phyloP scores from a whole-genome alignment of 1,284 basidiomycete species.

The Coniferiporia weirii region DNA sequence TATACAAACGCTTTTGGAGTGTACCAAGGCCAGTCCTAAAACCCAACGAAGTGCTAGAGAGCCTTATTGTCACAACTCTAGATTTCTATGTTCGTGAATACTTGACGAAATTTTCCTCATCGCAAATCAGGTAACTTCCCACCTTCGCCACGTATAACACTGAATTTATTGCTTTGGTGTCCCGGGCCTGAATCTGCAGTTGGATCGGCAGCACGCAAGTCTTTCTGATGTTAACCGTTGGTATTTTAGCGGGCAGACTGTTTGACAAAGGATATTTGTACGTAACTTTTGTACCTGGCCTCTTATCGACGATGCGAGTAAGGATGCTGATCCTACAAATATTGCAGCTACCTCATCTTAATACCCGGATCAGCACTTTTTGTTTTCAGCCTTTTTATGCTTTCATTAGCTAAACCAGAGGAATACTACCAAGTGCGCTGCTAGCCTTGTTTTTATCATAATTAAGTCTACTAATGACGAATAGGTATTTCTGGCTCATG shows the following conservation, averaged over 20 bases:
- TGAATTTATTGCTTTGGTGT: neutral
- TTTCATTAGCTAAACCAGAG: slow-evolving; percentile 35
- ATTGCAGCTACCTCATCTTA: neutral
- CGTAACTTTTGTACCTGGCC: neutral
- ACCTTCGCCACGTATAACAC: neutral
- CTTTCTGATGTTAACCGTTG: neutral
- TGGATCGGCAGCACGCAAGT: slow-evolving; percentile 5
- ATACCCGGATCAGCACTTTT: slow-evolving; percentile 18
- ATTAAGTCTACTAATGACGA: slow-evolving; percentile 18
- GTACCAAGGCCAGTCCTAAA: neutral
- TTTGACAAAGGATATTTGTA: slow-evolving; percentile 9
- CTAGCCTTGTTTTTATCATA: slow-evolving; percentile 28
- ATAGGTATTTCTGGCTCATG: slow-evolving; percentile 23
- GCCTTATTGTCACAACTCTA: neutral
- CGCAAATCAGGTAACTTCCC: slow-evolving; percentile 1
- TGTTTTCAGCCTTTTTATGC: slow-evolving; percentile 39
- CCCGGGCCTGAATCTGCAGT: neutral
- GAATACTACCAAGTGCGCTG: slow-evolving; percentile 37
- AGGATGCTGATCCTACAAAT: neutral
- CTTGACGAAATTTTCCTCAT: neutral
- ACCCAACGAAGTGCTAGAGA: neutral
- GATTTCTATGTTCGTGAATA: slow-evolving; percentile 1
- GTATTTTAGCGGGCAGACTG: neutral
- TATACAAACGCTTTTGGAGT: slow-evolving; percentile 6
- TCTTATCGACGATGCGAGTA: neutral